A percentile compares a stretch with the other conserved stretches of the same genome.
phyloP scores from a whole-genome alignment of 2,329 filamentous ascomycete species.

The Cladosporium cucumerinum region DNA sequence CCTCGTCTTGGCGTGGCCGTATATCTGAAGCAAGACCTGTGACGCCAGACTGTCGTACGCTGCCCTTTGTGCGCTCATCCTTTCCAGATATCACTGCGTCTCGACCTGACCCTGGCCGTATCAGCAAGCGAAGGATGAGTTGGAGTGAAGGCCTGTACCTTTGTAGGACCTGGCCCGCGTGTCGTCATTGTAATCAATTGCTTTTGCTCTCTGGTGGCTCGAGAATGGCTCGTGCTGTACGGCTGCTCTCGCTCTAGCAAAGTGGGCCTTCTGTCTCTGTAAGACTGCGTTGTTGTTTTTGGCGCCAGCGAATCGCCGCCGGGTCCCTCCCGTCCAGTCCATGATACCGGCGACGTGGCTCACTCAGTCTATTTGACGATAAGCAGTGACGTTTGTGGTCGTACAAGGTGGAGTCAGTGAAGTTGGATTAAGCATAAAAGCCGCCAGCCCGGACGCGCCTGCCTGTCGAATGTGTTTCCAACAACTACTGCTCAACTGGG shows the following conservation, averaged over 20 bases:
- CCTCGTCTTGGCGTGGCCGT: slow-evolving; percentile 13
- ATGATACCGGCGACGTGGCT: slow-evolving; percentile 29
- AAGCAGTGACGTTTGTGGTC: background rate
- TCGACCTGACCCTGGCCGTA: background rate
- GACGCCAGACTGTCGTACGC: background rate
- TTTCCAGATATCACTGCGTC: background rate
- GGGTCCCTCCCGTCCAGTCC: slow-evolving; percentile 50
- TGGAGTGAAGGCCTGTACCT: background rate
- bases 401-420: slow-evolving; percentile 9
- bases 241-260: slow-evolving; percentile 39
- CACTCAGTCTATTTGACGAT: background rate
- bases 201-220: background rate
- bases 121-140: background rate
- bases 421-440: slow-evolving; percentile 15
- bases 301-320: slow-evolving; percentile 29
- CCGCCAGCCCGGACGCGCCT: slow-evolving; percentile 5
- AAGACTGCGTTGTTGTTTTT: slow-evolving; percentile 34
- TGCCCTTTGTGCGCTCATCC: background rate
- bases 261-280: slow-evolving; percentile 46
- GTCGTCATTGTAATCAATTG: slow-evolving; percentile 12
- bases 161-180: background rate
- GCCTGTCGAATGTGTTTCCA: background rate
- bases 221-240: slow-evolving; percentile 17
- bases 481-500: background rate
- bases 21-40: background rate